Conservation (phyloP, 2,329 filamentous ascomycete genomes). For the Aureobasidium sp. region DNA sequence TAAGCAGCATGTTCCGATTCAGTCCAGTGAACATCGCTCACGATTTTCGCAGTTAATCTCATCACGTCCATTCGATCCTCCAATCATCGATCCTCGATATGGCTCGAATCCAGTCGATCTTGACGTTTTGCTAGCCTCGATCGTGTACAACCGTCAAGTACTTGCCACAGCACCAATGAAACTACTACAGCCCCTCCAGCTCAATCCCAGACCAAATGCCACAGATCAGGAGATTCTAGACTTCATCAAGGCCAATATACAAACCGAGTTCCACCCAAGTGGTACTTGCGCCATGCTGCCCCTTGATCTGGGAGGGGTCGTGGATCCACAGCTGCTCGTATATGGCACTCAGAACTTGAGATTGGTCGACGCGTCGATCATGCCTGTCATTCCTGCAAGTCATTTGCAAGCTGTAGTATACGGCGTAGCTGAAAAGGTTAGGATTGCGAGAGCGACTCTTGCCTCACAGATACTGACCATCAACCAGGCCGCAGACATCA, state of each 20-base stretch:
- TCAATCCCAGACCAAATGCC: conserved; percentile 20
- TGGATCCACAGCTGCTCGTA: conserved; percentile 35
- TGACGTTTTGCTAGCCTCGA: conserved; percentile 19
- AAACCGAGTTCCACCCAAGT: conserved; percentile 42
- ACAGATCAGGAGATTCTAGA: conserved; percentile 22
- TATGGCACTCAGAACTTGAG: conserved; percentile 38
- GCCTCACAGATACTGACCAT: not conserved
- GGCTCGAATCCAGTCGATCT: conserved; percentile 36
- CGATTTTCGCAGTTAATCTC: conserved; percentile 25
- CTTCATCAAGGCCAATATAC: conserved; percentile 22
- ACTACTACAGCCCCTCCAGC: conserved; percentile 17
- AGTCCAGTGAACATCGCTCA: not conserved
- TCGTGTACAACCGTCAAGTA: conserved; percentile 23
- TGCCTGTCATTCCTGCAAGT: conserved; percentile 36
- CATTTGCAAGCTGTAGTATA: conserved; percentile 26
- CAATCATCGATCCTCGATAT: conserved; percentile 36
- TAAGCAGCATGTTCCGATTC: not conserved
- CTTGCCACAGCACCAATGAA: conserved; percentile 19
- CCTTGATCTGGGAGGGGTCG: conserved; percentile 40
- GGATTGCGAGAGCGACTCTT: not conserved
- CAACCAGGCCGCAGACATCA: conserved; percentile 38
- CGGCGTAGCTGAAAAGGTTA: conserved; percentile 32
- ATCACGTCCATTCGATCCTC: conserved; percentile 29
- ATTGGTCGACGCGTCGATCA: conserved; percentile 38
- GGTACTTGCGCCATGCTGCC: conserved; percentile 46